Evolutionary conservation across 176 grass and related monocot species (phyloP).

Genomic region (Miscanthus lutarioriparius): DNA sequence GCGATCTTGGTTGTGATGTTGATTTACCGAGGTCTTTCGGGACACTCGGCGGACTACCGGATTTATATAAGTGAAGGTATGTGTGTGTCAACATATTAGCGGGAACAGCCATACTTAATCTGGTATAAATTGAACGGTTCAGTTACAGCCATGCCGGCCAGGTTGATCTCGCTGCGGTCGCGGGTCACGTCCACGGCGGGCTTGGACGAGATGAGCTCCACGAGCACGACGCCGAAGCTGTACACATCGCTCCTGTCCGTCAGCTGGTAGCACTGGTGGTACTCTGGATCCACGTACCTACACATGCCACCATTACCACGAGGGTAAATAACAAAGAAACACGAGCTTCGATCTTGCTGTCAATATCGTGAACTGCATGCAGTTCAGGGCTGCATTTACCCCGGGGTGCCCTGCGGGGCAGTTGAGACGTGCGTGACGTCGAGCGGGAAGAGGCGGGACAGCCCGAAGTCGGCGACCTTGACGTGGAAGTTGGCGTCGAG

Average conservation of each 20-base stretch:
- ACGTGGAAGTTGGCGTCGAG: constrained; percentile 70
- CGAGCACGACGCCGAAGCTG: constrained; percentile 76
- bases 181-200: constrained; percentile 65
- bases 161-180: constrained; percentile 65
- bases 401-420: constrained; percentile 78
- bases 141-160: constrained; percentile 66
- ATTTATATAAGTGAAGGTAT: too few species aligned
- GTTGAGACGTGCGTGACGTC: constrained; percentile 82
- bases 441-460: constrained; percentile 69
- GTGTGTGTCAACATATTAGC: too few species aligned
- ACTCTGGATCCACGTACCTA: constrained; percentile 61
- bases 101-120: too few species aligned
- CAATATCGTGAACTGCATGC: not conserved
- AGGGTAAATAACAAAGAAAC: not conserved
- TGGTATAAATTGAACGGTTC: too few species aligned
- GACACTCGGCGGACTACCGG: too few species aligned
- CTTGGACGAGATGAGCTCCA: constrained; percentile 79
- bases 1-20: too few species aligned
- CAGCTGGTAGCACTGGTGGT: constrained; percentile 82
- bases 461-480: constrained; percentile 91
- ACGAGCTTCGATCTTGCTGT: not conserved
- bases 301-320: not conserved
- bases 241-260: constrained; percentile 83
- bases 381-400: not conserved
- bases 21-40: too few species aligned